phyloP scores from a whole-genome alignment of 2,329 filamentous ascomycete species.

The Xylaria sp. region DNA sequence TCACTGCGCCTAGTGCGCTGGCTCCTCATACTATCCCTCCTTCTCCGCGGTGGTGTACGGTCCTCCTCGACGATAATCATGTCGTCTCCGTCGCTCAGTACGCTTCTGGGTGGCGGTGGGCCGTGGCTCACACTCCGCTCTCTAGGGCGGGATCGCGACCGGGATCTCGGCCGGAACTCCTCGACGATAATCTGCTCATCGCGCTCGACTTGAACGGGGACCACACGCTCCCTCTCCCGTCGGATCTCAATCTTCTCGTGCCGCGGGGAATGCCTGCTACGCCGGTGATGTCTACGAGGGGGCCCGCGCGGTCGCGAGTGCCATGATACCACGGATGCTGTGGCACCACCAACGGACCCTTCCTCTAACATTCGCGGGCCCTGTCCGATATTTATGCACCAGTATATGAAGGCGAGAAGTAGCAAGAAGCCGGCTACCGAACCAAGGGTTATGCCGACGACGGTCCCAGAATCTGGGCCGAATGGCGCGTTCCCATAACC shows the following conservation, averaged over 20 bases:
- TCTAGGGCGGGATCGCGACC: slow-evolving; percentile 29
- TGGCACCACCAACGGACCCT: slow-evolving; percentile 48
- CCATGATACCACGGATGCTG: slow-evolving; percentile 48
- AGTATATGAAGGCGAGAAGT: slow-evolving; percentile 47
- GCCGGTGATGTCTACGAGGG: slow-evolving; percentile 29
- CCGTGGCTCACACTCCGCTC: slow-evolving; percentile 24
- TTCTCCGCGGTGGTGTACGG: slow-evolving; percentile 46
- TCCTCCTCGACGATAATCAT: slow-evolving; percentile 55
- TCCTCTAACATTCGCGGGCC: slow-evolving; percentile 47
- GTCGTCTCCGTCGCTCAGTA: slow-evolving; percentile 51
- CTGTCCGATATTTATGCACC: slow-evolving; percentile 46
- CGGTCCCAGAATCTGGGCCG: slow-evolving; percentile 50
- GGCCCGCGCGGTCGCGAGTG: slow-evolving; percentile 43
- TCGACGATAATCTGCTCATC: slow-evolving; percentile 51
- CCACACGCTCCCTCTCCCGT: slow-evolving; percentile 39
- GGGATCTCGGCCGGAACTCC: slow-evolving; percentile 37
- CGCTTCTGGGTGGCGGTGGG: slow-evolving; percentile 42
- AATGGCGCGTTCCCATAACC: slow-evolving; percentile 58
- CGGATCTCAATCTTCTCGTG: slow-evolving; percentile 50
- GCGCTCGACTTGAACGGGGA: slow-evolving; percentile 25
- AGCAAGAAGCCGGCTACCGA: slow-evolving; percentile 57
- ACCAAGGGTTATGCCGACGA: slow-evolving; percentile 53
- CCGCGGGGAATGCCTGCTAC: slow-evolving; percentile 31
- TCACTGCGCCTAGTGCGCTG: slow-evolving; percentile 42
- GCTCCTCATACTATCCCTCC: slow-evolving; percentile 45